These are phyloP conservation scores for Naumovozyma dairenensis DNA, from an alignment of 805 yeast species.

Conservation along the genomic window DNA sequence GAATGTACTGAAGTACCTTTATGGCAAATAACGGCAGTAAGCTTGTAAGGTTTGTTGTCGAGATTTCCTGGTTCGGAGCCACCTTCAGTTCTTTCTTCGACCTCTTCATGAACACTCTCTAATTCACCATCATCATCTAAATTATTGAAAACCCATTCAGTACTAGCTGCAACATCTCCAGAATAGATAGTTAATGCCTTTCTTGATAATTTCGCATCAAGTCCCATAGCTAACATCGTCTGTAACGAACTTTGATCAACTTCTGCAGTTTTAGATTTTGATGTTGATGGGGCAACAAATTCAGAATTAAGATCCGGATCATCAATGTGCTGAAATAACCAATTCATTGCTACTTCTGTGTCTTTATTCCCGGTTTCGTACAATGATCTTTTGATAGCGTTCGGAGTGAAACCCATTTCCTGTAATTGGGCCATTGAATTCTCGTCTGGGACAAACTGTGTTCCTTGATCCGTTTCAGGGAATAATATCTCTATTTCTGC, in stretches of 20 bases:
- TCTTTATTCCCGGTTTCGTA: constrained; percentile 56
- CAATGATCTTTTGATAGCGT: constrained; percentile 56
- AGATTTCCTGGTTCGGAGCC: constrained; percentile 10
- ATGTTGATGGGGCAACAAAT: constrained; percentile 28
- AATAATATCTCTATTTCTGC: constrained; percentile 19
- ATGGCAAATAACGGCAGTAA: constrained; percentile 71
- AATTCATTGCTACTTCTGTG: constrained; percentile 72
- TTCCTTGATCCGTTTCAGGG: constrained; percentile 17
- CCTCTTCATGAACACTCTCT: constrained; percentile 21
- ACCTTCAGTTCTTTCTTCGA: neutral
- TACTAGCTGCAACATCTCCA: constrained; percentile 62
- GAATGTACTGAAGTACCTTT: constrained; percentile 85
- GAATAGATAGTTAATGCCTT: constrained; percentile 58
- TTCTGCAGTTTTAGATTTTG: constrained; percentile 2
- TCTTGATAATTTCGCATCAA: constrained; percentile 49
- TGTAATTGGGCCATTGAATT: constrained; percentile 44
- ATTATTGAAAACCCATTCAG: constrained; percentile 82
- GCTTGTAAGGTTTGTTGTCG: constrained; percentile 14
- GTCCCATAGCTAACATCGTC: constrained; percentile 59
- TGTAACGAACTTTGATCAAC: constrained; percentile 21
- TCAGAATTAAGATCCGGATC: constrained; percentile 69
- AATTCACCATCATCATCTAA: constrained; percentile 69
- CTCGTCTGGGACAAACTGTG: constrained; percentile 44
- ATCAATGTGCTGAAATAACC: constrained; percentile 86
- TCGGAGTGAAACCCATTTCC: constrained; percentile 82